Conservation (phyloP, 805 yeast genomes). For the Lachancea lanzarotensis region DNA sequence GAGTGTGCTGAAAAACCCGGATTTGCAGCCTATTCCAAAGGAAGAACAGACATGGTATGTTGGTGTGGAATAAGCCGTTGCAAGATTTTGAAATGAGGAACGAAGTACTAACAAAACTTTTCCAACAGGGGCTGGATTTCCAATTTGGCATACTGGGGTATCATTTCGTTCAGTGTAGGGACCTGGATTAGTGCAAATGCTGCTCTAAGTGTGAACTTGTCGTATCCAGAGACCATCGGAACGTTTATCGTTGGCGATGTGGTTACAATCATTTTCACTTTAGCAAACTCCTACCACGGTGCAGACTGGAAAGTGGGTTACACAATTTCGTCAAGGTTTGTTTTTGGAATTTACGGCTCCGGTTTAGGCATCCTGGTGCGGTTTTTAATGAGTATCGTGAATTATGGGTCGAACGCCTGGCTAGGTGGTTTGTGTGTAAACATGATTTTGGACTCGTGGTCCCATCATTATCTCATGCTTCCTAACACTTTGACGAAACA, state of each 20-base stretch:
- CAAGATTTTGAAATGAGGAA: neutral
- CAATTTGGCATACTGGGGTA: conserved; percentile 40
- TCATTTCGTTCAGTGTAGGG: conserved; percentile 39
- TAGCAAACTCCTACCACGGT: conserved; percentile 45
- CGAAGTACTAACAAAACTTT: neutral
- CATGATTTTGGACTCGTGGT: conserved; percentile 34
- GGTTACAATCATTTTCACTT: conserved; percentile 38
- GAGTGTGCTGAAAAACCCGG: conserved; percentile 32
- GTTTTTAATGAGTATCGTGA: conserved; percentile 36
- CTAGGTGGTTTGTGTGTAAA: conserved; percentile 38
- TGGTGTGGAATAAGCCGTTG: neutral
- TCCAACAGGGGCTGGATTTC: conserved; percentile 13
- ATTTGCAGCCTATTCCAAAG: conserved; percentile 26
- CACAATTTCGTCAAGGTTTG: conserved; percentile 40
- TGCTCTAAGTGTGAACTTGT: conserved; percentile 39
- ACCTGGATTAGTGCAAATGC: conserved; percentile 44
- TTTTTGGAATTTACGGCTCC: conserved; percentile 42
- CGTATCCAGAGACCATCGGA: conserved; percentile 41
- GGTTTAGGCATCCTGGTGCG: conserved; percentile 36
- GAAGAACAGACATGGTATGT: conserved; percentile 32
- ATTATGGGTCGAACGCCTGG: conserved; percentile 40
- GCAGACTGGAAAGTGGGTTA: conserved; percentile 44
- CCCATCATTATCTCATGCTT: conserved; percentile 33
- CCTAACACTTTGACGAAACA: conserved; percentile 34
- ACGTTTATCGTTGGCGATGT: conserved; percentile 42